These are phyloP conservation scores for Pisolithus thermaeus DNA, from an alignment of 1,284 basidiomycete species.

Conservation along the genomic window DNA sequence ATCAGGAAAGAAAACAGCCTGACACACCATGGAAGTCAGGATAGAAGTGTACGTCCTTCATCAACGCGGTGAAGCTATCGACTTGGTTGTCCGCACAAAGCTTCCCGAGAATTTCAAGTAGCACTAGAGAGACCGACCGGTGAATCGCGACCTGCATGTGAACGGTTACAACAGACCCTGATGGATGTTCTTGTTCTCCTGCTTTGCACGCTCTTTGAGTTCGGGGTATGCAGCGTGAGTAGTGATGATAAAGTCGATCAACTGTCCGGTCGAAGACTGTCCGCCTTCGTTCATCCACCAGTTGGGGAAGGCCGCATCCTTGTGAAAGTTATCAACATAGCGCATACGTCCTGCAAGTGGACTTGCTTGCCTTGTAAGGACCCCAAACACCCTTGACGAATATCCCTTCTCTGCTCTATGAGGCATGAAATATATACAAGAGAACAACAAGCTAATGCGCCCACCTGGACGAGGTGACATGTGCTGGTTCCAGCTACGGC, in stretches of 20 bases:
- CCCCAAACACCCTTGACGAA: slow-evolving; percentile 96
- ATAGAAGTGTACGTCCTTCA: slow-evolving; percentile 89
- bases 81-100: slow-evolving; percentile 53
- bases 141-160: neutral
- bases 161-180: slow-evolving; percentile 34
- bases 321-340: slow-evolving; percentile 1
- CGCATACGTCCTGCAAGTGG: neutral
- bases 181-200: slow-evolving; percentile 54
- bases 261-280: slow-evolving; percentile 96
- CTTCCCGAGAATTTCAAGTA: slow-evolving; percentile 71
- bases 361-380: slow-evolving; percentile 69
- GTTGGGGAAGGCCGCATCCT: slow-evolving; percentile 85
- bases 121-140: slow-evolving; percentile 40
- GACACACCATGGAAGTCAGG: slow-evolving; percentile 80
- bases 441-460: slow-evolving; percentile 1
- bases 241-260: slow-evolving; percentile 93
- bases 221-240: slow-evolving; percentile 83
- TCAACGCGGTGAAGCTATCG: slow-evolving; percentile 74
- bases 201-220: slow-evolving; percentile 54
- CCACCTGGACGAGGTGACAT: slow-evolving; percentile 87
- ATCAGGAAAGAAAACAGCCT: neutral
- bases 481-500: slow-evolving; percentile 95
- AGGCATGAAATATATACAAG: slow-evolving; percentile 20
- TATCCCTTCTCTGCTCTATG: slow-evolving; percentile 72
- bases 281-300: slow-evolving; percentile 99